phyloP scores from a whole-genome alignment of 2,329 filamentous ascomycete genomes.

The Raffaelea deltoideospora region DNA sequence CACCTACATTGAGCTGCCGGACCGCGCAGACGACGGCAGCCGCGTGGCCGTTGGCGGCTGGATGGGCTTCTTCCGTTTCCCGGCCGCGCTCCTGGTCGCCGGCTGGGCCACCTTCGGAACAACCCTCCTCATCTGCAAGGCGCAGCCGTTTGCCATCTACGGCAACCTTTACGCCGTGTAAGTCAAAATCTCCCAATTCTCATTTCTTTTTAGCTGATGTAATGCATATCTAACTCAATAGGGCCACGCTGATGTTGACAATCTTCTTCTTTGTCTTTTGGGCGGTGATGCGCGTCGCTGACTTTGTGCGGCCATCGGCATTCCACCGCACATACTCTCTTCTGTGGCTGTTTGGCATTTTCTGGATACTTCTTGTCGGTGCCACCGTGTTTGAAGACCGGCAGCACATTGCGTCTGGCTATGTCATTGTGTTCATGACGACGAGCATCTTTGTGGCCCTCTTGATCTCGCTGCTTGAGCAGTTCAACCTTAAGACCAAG shows the following conservation, averaged over 20 bases:
- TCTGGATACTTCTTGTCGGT: slow-evolving; percentile 58
- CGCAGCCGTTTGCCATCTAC: slow-evolving; percentile 86
- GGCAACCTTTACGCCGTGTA: slow-evolving; percentile 70
- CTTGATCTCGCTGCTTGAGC: slow-evolving; percentile 61
- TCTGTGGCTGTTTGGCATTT: slow-evolving; percentile 68
- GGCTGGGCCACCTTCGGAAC: slow-evolving; percentile 54
- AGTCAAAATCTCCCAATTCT: slow-evolving; percentile 12
- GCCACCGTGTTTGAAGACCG: slow-evolving; percentile 65
- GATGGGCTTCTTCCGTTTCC: slow-evolving; percentile 73
- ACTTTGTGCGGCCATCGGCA: slow-evolving; percentile 69
- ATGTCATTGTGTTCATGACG: slow-evolving; percentile 70
- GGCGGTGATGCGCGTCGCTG: slow-evolving; percentile 66
- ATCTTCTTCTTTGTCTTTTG: slow-evolving; percentile 70
- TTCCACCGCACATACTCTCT: slow-evolving; percentile 68
- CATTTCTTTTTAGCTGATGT: neutral
- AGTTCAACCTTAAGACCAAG: slow-evolving; percentile 63
- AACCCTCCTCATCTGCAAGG: slow-evolving; percentile 60
- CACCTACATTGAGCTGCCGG: slow-evolving; percentile 36
- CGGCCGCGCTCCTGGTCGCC: slow-evolving; percentile 56
- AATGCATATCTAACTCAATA: slow-evolving; percentile 8
- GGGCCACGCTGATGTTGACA: slow-evolving; percentile 72
- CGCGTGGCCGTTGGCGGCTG: slow-evolving; percentile 55
- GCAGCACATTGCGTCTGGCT: slow-evolving; percentile 57
- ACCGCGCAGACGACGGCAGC: no score
- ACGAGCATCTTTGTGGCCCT: slow-evolving; percentile 59